Base-by-base conservation (phyloP, 2,329 filamentous ascomycete species). In the Pseudogymnoascus sp. region DNA sequence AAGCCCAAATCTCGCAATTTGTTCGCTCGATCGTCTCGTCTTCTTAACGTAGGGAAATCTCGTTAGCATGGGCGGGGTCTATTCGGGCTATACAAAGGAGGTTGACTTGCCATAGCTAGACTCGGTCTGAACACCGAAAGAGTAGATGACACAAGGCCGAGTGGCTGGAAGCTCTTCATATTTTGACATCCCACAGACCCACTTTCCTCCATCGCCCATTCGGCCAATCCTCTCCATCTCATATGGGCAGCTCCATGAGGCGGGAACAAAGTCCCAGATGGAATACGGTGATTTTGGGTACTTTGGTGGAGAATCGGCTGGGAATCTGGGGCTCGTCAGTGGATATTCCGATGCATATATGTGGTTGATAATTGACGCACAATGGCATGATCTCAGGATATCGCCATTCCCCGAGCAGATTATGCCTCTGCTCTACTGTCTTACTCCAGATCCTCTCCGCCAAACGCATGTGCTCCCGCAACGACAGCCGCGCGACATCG, bases 191-290 rank as follows among this genome's bases (percentile, higher is more conserved):
- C 75, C 75, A 65, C 75, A 77, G 12, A 76, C 71, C 72, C 74
- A 75, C 64, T 77, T 77, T 20, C 75, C 75, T n/a, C 75, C 75
- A 38, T 76, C 74, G 30, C 75, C 75, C 4, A 75, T 64, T 4
- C 70, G 66, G 2, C 75, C 75, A 2, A 77, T 66, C 6, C 75
- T 70, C 62, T 76, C 72, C 14, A 77, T 69, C 33, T 76, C 74
- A 60, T 74, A 71, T 3, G 75, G 75, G 65, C 75, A 77, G 54
- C 69, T 71, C 65, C 73, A 77, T 1, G 73, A 70, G 2, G 75
- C 70, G 4, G 73, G 74, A 20, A 72, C 70, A 65, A 76, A 75
- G 63, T 77, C 75, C 73, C 74, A 77, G 12, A 76, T 65, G 1
- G 72, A 69, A 63, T 73, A 75, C 1, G 73, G 73, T 6, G 66